Conservation (phyloP, 202 grass and related monocot species). For the Carex arenaria region DNA sequence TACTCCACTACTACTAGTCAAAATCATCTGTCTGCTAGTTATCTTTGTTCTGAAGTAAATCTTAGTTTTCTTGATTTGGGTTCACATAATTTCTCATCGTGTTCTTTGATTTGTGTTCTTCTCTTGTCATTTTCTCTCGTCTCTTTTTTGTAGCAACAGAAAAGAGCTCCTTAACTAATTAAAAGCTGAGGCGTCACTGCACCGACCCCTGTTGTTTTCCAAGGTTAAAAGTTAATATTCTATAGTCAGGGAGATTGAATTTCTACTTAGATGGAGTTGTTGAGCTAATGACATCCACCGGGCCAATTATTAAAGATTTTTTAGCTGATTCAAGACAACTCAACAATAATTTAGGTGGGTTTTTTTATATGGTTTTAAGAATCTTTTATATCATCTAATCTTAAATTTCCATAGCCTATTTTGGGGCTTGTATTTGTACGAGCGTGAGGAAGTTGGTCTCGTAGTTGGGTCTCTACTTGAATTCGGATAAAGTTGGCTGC, state of each 20-base stretch:
- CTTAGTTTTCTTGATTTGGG: not conserved
- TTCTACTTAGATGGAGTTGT: conserved; percentile 56
- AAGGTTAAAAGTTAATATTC: not conserved
- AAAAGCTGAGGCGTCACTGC: conserved; percentile 20
- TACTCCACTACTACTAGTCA: not conserved
- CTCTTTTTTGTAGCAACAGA: not conserved
- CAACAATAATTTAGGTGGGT: conserved; percentile 91
- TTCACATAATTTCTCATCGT: conserved; percentile 7
- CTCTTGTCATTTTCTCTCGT: not conserved
- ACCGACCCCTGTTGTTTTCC: conserved; percentile 13
- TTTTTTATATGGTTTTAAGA: conserved; percentile 12
- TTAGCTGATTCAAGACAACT: conserved; percentile 46
- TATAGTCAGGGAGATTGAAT: conserved; percentile 20
- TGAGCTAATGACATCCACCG: conserved; percentile 51
- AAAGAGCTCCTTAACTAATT: conserved; percentile 22
- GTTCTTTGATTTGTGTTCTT: not conserved
- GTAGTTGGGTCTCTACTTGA: conserved; percentile 26
- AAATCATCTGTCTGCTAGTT: not conserved
- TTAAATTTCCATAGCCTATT: conserved; percentile 28
- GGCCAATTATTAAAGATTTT: conserved; percentile 33
- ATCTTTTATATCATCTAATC: conserved; percentile 5
- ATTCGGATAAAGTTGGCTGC: conserved; percentile 24
- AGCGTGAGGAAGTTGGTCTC: conserved; percentile 6
- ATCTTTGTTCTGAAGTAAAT: not conserved
- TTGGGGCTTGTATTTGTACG: conserved; percentile 48